These are phyloP conservation scores for Macaranga tanarius DNA, from an alignment of 441 rosid species.

Conservation along the genomic window DNA sequence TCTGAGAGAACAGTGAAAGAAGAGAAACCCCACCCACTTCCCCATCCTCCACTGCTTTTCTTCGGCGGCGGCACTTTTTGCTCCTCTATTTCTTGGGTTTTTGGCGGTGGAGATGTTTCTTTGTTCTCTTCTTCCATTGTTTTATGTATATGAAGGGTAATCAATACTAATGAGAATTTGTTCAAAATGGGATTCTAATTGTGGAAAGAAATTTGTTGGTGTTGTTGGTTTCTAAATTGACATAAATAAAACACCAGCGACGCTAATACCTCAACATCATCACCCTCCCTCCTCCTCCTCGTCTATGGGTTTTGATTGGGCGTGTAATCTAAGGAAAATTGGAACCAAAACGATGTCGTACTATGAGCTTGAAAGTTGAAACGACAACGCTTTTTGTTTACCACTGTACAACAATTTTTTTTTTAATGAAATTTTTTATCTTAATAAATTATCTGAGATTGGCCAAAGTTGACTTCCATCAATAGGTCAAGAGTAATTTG, in stretches of 20 bases:
- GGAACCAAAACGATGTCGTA: not conserved
- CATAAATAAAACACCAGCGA: not conserved
- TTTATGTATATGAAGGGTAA: not conserved
- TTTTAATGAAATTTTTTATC: too few relatives aligned
- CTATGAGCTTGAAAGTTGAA: not conserved
- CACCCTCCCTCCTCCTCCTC: too few relatives aligned
- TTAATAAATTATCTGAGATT: too few relatives aligned
- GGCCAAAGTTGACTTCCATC: too few relatives aligned
- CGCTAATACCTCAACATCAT: not conserved
- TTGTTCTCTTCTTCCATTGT: conserved; percentile 37
- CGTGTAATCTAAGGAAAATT: not conserved
- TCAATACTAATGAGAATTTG: not conserved
- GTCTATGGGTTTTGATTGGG: not conserved
- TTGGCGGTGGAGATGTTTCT: conserved; percentile 11
- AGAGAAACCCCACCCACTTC: conserved; percentile 94
- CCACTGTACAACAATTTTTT: too few relatives aligned
- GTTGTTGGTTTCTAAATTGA: not conserved
- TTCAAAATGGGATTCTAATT: conserved; percentile 7
- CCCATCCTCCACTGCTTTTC: conserved; percentile 55
- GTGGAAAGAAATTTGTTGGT: not conserved
- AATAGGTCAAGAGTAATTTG: too few relatives aligned
- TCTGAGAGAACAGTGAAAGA: conserved; percentile 72
- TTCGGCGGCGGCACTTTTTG: conserved; percentile 24
- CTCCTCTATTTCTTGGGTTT: conserved; percentile 23
- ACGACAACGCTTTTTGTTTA: not conserved